Base-by-base conservation (phyloP, 2,329 filamentous ascomycete genomes). In the Xylogone sp. region DNA sequence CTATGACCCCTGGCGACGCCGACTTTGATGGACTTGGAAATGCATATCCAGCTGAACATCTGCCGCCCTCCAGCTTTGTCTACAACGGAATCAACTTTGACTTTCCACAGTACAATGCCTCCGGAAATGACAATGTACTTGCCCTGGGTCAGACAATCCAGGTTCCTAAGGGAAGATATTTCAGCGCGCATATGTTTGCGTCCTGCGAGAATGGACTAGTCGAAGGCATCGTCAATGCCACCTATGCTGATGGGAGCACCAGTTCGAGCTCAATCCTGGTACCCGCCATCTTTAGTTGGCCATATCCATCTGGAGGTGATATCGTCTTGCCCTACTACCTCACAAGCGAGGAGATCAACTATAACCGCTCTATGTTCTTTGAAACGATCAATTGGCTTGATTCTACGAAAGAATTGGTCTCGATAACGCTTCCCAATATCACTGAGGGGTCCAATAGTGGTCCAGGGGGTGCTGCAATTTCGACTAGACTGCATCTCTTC, bases 281-380 rank as follows among this genome's bases (percentile, higher is more conserved):
- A 2, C 66, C 70, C 21, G 68, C 69, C 2, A 75, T 69, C 66
- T 75, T 67, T 62, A 70, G 64, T 50, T 73, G 67, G 58, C 60
- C 74, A 47, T 69, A 70, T 9, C 69, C 75, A 53, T 71, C 72
- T 50, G 67, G 69, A 8, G 75, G 75, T 39, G 71, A 75, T 46
- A 65, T 77, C 48, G 66, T 74, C 21, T 70, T 70, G 43, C 71
- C 73, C 0, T 65, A 59, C 50, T 68, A 69, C 34, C 74, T 66
- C 55, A 73, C 71, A 0, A 29, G 60, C 2, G 63, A 66, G 34
- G 65, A 66, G 24, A 68, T 66, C 4, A 69, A 74, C 57, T 69
- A 67, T 56, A 74, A 74, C 54, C 66, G 61, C 3, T 65, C 68
- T 3, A 69, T 72, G 53, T 71, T 76, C 19, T 76, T 71, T 45